Evolutionary conservation across 2,329 filamentous ascomycete genomes (phyloP), one percentile per base, ranked within the genome.

Genomic region (Albophoma yamanashiensis): DNA sequence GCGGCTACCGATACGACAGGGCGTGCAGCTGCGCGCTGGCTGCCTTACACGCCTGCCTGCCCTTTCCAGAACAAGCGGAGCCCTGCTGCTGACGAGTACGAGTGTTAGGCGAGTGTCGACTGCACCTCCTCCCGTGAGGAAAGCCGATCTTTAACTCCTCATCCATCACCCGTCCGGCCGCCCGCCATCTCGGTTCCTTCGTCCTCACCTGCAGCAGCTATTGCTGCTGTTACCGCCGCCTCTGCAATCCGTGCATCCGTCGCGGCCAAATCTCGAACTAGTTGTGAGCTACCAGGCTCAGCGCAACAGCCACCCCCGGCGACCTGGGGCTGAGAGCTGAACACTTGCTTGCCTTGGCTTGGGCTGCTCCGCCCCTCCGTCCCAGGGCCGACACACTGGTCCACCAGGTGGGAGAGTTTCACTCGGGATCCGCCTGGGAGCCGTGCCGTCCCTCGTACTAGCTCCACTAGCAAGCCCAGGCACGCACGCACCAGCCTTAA

Each of bases 401-500:
- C 47, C 25, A 50, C 47, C 47, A 17, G 47, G 14, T 25, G 25
- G 47, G 47, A 25, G 36, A 34, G 55, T 56, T 56, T 56, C 55
- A 42, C 55, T 25, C 40, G 34, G 34, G 39, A 31, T 52, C 47
- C 27, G 47, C 47, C 47, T 52, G 27, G 36, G 15, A 17, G 34
- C 34, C 53, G 53, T 56, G 53, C 53, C 58, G 58, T 45, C 58
- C 58, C 58, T 60, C 55, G 55, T 53, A 57, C 58, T 8, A 55
- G 31, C 31, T 56, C 58, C 58, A 56, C 58, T 43, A 8, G 45
- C 45, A 55, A 47, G 58, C 36, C 36, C 43, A 53, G 20, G 40
- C 34, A 52, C 58, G 45, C 25, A 50, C 22, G 45, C 12, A 47
- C 45, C 45, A 47, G 45, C 39, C 39, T 56, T 47, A 59, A 52